phyloP scores from a whole-genome alignment of 2,329 filamentous ascomycete genomes.

The Ceratocystis albifundus region DNA sequence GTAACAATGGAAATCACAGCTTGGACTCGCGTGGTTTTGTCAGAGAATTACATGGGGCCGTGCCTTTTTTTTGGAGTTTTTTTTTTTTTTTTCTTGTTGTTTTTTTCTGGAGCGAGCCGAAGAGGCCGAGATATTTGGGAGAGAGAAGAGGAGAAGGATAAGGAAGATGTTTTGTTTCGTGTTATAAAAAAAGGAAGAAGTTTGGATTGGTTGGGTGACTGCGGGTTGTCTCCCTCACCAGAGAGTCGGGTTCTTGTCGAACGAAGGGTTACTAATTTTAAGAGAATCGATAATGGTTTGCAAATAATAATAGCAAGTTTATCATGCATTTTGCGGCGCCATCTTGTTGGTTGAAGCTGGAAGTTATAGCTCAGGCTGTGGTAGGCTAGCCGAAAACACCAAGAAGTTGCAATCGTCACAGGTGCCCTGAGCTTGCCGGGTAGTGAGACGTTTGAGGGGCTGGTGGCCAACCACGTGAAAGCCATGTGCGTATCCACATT shows the following conservation, averaged over 20 bases:
- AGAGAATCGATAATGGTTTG: background rate
- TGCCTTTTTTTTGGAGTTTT: no score
- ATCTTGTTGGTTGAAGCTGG: background rate
- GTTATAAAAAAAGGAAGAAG: constrained; percentile 1
- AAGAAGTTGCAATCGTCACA: constrained; percentile 10
- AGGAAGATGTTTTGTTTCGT: constrained; percentile 8
- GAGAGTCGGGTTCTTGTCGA: background rate
- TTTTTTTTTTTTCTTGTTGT: background rate
- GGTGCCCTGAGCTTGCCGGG: background rate
- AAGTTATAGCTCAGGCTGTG: background rate
- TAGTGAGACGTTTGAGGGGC: constrained; percentile 7
- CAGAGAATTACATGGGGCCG: background rate
- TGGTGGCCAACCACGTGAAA: constrained; percentile 5
- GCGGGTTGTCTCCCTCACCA: background rate
- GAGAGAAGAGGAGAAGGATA: background rate
- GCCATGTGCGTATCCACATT: constrained; percentile 4
- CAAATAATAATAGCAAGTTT: background rate
- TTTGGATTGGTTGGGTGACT: background rate
- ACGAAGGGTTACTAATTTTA: no score
- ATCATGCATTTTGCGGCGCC: background rate
- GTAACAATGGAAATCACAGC: background rate
- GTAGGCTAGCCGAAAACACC: constrained; percentile 8
- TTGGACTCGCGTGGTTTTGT: background rate
- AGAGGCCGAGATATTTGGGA: background rate
- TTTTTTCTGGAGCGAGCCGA: constrained; percentile 2